Percentiles rank a stretch among this genome's conserved stretches.
These are phyloP conservation scores for Trichoderma lentiforme DNA, from an alignment of 2,329 filamentous ascomycete species.

Conservation along the genomic window DNA sequence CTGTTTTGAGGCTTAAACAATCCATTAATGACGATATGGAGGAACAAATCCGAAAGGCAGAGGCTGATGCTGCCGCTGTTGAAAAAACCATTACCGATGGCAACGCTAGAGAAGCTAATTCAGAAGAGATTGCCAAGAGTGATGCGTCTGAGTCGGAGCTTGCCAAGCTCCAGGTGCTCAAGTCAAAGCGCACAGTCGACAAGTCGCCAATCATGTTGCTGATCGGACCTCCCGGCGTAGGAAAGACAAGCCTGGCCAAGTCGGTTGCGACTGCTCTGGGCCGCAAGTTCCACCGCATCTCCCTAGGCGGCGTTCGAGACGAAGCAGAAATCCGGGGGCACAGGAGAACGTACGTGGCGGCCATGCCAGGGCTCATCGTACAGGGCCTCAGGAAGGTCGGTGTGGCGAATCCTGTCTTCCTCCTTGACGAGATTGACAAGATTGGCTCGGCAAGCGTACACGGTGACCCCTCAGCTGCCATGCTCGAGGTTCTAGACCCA, in stretches of 20 bases:
- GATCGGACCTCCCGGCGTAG: slow-evolving; percentile 88
- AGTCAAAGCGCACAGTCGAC: slow-evolving; percentile 81
- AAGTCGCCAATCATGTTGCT: slow-evolving; percentile 94
- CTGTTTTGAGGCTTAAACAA: slow-evolving; percentile 93
- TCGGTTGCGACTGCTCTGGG: slow-evolving; percentile 90
- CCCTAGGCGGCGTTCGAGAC: slow-evolving; percentile 89
- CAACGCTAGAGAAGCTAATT: slow-evolving; percentile 23
- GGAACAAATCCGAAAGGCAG: slow-evolving; percentile 66
- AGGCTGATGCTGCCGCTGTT: slow-evolving; percentile 61
- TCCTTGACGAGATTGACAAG: slow-evolving; percentile 98
- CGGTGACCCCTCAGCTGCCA: slow-evolving; percentile 91
- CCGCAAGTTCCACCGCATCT: slow-evolving; percentile 95
- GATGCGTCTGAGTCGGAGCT: slow-evolving; percentile 36
- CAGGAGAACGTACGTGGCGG: slow-evolving; percentile 91
- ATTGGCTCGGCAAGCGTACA: slow-evolving; percentile 87
- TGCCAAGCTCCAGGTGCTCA: slow-evolving; percentile 70
- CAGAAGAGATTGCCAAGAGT: slow-evolving; percentile 2
- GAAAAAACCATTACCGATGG: slow-evolving; percentile 37
- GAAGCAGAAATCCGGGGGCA: slow-evolving; percentile 97
- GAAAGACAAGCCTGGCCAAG: slow-evolving; percentile 92
- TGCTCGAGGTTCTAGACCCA: slow-evolving; percentile 96
- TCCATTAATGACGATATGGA: slow-evolving; percentile 81
- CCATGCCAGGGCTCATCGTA: slow-evolving; percentile 96
- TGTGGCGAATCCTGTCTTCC: slow-evolving; percentile 89
- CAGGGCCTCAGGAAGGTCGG: slow-evolving; percentile 93